Base-by-base conservation (phyloP, 257 asterid species). In the Salvia splendens region DNA sequence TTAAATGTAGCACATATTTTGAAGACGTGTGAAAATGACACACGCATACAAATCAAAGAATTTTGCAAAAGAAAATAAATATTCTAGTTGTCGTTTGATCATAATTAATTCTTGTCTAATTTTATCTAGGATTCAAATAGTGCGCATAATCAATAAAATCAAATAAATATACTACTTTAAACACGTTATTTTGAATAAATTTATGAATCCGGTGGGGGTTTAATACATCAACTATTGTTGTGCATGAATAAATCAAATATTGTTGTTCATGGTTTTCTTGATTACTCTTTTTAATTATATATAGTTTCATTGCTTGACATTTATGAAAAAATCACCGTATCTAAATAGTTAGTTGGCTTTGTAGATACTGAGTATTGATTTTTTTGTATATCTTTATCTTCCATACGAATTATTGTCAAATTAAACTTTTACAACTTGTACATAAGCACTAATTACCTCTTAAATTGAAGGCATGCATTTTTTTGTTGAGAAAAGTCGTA, bases 341-440 rank as follows among this genome's bases (percentile, higher is more conserved):
- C 50, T 50, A 61, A 68, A 40, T 20, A 38, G 68, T 49, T 70
- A 8, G 74, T 70, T 70, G 74, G 42, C 42, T 16, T 47, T 35
- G 4, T 8, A 14, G 58, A 56, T 35, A 30, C 24, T 8, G 5
- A 30, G 43, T 55, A 32, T 42, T 55, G 32, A 68, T 68, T 48
- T 20, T 45, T 57, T 4, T 57, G 40, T n/a, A 12, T 12, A 12
- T 12, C 41, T 48, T 43, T 68, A 32, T 47, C 58, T 38, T n/a
- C 52, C 46, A 24, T 24, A 24, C 2, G 42, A 43, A 33, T 57
- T 46, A 56, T 43, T 68, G 52, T 56, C 51, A 36, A 48, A 61
- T 9, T 70, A 10, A 52, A 11, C 53, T 62, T 45, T 16, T 45
- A 42, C 32, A 71, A 42, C 64, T 42, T 62, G 57, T 33, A 5